Evolutionary conservation across 2,329 filamentous ascomycete genomes (phyloP).

Genomic region (Raffaelea ambrosiae): DNA sequence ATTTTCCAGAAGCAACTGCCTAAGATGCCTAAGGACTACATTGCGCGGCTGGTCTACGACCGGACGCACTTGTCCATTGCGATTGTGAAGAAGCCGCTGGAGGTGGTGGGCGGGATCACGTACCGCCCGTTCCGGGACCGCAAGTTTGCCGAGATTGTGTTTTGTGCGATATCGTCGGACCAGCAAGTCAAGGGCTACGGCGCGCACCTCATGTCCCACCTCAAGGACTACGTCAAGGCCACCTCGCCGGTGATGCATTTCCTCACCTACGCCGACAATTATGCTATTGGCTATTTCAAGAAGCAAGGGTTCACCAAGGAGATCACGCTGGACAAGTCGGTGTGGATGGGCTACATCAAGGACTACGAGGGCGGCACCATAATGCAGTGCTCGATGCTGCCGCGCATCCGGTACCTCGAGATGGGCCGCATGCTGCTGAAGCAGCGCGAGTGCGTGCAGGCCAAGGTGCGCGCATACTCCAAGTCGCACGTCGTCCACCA

Average conservation of each 20-base stretch:
- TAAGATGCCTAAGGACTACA: constrained; percentile 99
- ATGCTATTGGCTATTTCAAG: constrained; percentile 97
- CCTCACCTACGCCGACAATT: constrained; percentile 96
- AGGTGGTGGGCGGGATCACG: constrained; percentile 94
- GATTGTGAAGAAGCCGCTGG: constrained; percentile 91
- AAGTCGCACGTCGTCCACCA: constrained; percentile 81
- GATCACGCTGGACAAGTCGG: constrained; percentile 79
- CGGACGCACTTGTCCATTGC: constrained; percentile 93
- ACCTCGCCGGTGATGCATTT: constrained; percentile 98
- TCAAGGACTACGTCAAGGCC: constrained; percentile 97
- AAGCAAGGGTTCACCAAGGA: constrained; percentile 99
- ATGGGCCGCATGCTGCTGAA: constrained; percentile 89
- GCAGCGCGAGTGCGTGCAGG: constrained; percentile 90
- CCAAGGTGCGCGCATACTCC: constrained; percentile 87
- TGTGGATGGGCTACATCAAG: constrained; percentile 99
- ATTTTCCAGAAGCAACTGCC: constrained; percentile 98
- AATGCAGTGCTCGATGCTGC: constrained; percentile 98
- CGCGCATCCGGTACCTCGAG: constrained; percentile 89
- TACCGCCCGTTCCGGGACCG: constrained; percentile 90
- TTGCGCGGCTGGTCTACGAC: constrained; percentile 94
- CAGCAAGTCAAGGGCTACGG: constrained; percentile 99
- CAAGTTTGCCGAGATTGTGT: constrained; percentile 95
- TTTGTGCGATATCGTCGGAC: constrained; percentile 94
- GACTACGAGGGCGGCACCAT: constrained; percentile 98
- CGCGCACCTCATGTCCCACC: constrained; percentile 92